Base-by-base conservation (phyloP, 2,329 filamentous ascomycete genomes). In the Fusarium sp. region DNA sequence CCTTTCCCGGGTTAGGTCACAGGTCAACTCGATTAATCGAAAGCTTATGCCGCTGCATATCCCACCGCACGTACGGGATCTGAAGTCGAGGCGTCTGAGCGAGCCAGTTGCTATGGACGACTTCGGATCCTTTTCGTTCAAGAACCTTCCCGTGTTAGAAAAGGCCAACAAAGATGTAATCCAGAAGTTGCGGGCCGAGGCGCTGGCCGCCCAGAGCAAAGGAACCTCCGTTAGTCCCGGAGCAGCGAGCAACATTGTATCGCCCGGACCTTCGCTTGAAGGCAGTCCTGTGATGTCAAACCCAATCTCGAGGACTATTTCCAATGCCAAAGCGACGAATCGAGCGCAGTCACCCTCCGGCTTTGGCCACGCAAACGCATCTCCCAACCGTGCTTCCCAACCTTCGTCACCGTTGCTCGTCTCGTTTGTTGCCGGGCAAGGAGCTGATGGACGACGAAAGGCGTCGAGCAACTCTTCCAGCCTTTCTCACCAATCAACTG, bases 151-250 rank as follows among this genome's bases (percentile, higher is more conserved):
- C 0, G 95, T 98, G 20, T 85, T 99, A 18, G 96, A 98, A 75
- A 98, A 98, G 79, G 96, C 96, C 56, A 99, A 99, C 81, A 99
- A 99, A 78, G 96, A 99, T 75, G 94, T 98, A 31, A 97, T 99
- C 33, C 95, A 98, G 75, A 98, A 98, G 78, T 85, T 99, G 59
- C 91, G 95, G 13, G 94, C 95, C 22, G 95, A 98, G 79, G 95
- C 96, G 5, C 86, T 98, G 82, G 94, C 88, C 4, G 81, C 84
- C 3, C 88, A 90, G 71, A 87, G 79, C 75, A 90, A 90, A 74
- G 80, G 82, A 34, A 78, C 82, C 7, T 77, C 79, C 6, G 74
- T 80, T 33, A 87, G 83, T 60, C 83, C 85, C 2, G 81, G 82
- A 51, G 80, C 80, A 10, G 68, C 78, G 36, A 79, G 76, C 34